Base-by-base conservation (phyloP, 305 asterid genomes). In the Stenogyne calaminthoides region DNA sequence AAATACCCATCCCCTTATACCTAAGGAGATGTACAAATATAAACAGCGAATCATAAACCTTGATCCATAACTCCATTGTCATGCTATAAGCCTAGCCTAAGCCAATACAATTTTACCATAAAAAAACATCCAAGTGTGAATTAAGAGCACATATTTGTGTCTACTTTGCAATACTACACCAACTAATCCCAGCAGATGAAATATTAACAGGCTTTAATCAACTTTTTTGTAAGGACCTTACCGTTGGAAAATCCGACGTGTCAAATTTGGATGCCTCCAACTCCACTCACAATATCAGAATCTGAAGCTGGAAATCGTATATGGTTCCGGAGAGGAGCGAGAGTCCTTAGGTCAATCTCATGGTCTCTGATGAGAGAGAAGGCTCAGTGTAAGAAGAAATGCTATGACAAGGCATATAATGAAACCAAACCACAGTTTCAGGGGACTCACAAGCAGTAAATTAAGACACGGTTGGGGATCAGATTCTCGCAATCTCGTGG, bases 401-500 rank as follows among this genome's bases (percentile, higher is more conserved):
- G 8, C 0, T 6, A 10, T 9, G 42, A 46, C n/a, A n/a, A n/a
- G n/a, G n/a, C n/a, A n/a, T 44, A 44, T 9, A 3, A 47, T 47
- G 6, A 47, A 47, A 47, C 55, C 8, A 80, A 71, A 36, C 51
- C n/a, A 55, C 70, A 46, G 44, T 49, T 40, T 25, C 58, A 75
- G 64, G 67, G 65, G 65, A 83, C 98, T 84, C 78, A 95, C 97
- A 80, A 71, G 87, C 99, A 95, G 84, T 89, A 95, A 67, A 95
- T 89, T 80, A 95, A 70, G 73, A 91, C 40, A 74, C 91, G 89
- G 49, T 89, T 78, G 0, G 91, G 95, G 63, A 95, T 80, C 73
- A 95, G 88, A 19, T 57, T 83, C 20, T 80, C 87, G 98, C 98
- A 95, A 70, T 96, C 99, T 84, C 99, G 87, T 84, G 5, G 19